These are phyloP conservation scores for Psidium friedrichsthalianum DNA, from an alignment of 345 rosid genomes.

Conservation along the genomic window DNA sequence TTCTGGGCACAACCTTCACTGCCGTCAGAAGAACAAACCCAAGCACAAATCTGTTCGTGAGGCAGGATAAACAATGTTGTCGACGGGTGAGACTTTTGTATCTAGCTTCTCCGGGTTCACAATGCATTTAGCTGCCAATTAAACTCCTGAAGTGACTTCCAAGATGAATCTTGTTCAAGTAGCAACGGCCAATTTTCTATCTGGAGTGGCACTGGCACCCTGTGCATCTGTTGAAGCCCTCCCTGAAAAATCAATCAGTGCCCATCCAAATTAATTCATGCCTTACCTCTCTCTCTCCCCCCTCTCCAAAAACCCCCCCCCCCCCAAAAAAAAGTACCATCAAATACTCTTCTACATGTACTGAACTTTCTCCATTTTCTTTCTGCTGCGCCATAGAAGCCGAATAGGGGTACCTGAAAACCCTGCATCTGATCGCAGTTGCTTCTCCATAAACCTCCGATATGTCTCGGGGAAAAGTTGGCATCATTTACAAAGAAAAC, in stretches of 20 bases:
- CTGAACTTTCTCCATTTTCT: slow-evolving; percentile 44
- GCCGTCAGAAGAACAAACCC: not conserved
- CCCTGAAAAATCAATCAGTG: not conserved
- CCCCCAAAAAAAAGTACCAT: not conserved
- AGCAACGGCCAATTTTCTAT: slow-evolving; percentile 1
- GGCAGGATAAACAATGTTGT: not conserved
- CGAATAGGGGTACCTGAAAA: slow-evolving; percentile 83
- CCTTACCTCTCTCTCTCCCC: no score
- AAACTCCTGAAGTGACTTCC: not conserved
- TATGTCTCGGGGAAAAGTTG: slow-evolving; percentile 83
- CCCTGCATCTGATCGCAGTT: slow-evolving; percentile 77
- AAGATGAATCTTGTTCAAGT: not conserved
- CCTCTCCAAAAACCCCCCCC: not conserved
- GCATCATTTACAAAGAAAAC: slow-evolving; percentile 92
- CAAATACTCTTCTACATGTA: not conserved
- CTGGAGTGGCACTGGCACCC: not conserved
- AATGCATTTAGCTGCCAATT: not conserved
- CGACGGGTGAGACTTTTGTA: not conserved
- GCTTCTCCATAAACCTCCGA: slow-evolving; percentile 91
- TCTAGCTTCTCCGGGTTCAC: not conserved
- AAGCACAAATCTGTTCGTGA: not conserved
- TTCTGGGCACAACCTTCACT: not conserved
- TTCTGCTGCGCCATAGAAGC: slow-evolving; percentile 91
- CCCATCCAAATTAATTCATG: not conserved
- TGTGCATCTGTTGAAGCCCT: slow-evolving; percentile 1